phyloP scores from a whole-genome alignment of 345 rosid species.

The Bruguiera sexangula region DNA sequence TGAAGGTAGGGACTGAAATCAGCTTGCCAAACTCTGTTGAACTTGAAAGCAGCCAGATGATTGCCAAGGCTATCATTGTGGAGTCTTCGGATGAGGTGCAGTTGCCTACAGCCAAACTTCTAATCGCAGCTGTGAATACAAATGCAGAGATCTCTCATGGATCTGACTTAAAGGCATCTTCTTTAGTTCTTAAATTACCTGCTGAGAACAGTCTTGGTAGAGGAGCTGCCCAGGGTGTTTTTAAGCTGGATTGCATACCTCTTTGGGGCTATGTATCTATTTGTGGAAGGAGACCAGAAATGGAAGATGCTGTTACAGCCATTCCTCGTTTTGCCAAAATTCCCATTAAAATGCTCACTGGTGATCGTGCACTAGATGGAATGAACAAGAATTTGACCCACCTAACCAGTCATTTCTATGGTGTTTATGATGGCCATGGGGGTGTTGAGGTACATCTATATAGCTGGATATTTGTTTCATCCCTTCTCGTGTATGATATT shows the following conservation, averaged over 20 bases:
- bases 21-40: constrained; percentile 44
- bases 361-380: constrained; percentile 15
- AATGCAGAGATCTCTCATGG: constrained; percentile 40
- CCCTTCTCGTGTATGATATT: neutral
- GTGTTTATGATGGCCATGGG: constrained; percentile 36
- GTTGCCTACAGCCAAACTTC: constrained; percentile 59
- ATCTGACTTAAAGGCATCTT: constrained; percentile 45
- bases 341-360: constrained; percentile 27
- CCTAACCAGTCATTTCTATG: constrained; percentile 27
- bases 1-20: constrained; percentile 49
- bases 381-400: constrained; percentile 19
- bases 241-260: constrained; percentile 21
- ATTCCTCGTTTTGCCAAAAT: constrained; percentile 24
- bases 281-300: constrained; percentile 28
- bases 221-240: constrained; percentile 20
- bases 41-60: constrained; percentile 45
- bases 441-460: constrained; percentile 25
- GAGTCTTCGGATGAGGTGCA: constrained; percentile 53
- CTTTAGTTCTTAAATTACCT: constrained; percentile 62
- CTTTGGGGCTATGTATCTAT: constrained; percentile 29
- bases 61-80: constrained; percentile 63
- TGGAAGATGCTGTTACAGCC: constrained; percentile 29
- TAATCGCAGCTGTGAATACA: constrained; percentile 45
- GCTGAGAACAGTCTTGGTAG: constrained; percentile 38
- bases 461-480: neutral